Evolutionary conservation across 768 basidiomycete genomes (phyloP).

Genomic region (Cubamyces sp.): DNA sequence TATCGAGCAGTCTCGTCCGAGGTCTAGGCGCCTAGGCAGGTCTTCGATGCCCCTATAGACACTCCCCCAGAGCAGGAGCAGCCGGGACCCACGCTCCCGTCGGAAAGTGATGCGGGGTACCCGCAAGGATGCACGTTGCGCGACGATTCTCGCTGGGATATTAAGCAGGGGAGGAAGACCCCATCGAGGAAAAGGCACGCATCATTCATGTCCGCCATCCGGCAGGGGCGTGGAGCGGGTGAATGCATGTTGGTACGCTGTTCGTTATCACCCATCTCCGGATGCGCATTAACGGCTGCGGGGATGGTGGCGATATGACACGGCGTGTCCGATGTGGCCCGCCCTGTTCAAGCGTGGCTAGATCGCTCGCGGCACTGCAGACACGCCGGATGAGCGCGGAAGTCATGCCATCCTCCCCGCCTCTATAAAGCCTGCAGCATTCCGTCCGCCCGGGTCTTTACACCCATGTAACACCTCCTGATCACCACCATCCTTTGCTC

Average conservation of each 20-base stretch:
- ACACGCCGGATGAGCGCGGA: constrained; percentile 17
- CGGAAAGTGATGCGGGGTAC: constrained; percentile 4
- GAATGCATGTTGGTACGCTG: not conserved
- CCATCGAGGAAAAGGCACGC: constrained; percentile 1
- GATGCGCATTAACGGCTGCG: constrained; percentile 1
- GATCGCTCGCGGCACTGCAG: constrained; percentile 22
- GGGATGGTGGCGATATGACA: not conserved
- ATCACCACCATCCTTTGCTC: not conserved
- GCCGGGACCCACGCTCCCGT: constrained; percentile 12
- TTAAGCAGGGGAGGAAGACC: not conserved
- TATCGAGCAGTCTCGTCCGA: constrained; percentile 1
- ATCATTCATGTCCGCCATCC: constrained; percentile 17
- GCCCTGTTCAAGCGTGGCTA: constrained; percentile 1
- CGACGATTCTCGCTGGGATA: not conserved
- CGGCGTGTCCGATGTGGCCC: constrained; percentile 7
- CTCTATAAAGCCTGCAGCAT: constrained; percentile 13
- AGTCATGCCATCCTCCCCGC: constrained; percentile 1
- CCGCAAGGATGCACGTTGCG: not conserved
- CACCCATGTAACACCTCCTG: constrained; percentile 6
- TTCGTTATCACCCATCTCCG: not conserved
- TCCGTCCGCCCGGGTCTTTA: not conserved
- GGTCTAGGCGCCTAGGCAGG: constrained; percentile 16
- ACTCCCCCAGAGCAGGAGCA: not conserved
- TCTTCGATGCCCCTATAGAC: constrained; percentile 2
- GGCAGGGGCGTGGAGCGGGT: constrained; percentile 12